phyloP scores from a whole-genome alignment of 306 rosid species.

The Psophocarpus tetragonolobus region DNA sequence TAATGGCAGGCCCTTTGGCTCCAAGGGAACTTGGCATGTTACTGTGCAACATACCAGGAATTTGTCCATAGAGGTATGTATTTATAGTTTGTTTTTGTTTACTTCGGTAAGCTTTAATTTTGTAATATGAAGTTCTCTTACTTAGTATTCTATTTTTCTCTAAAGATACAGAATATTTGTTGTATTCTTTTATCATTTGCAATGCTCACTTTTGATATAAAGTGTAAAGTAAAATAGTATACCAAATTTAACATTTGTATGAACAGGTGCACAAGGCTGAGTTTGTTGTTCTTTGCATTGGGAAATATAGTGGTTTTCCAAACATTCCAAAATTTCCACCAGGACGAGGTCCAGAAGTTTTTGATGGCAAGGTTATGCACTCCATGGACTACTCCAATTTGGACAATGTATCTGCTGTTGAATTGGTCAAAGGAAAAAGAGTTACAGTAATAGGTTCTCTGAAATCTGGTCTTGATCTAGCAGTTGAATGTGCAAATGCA shows the following conservation, averaged over 20 bases:
- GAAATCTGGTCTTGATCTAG: slow-evolving; percentile 60
- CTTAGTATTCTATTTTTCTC: not conserved
- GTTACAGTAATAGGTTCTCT: slow-evolving; percentile 48
- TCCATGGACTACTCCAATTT: slow-evolving; percentile 57
- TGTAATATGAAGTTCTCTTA: not conserved
- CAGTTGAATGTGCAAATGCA: slow-evolving; percentile 53
- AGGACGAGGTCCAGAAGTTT: slow-evolving; percentile 56
- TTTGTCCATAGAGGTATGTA: slow-evolving; percentile 35
- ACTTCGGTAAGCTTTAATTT: not conserved
- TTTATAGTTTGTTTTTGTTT: not conserved
- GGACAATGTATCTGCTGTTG: slow-evolving; percentile 36
- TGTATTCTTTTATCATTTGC: not conserved
- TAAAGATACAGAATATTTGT: not conserved
- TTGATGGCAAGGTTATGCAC: slow-evolving; percentile 54
- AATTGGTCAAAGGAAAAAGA: slow-evolving; percentile 48
- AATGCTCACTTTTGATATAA: not conserved
- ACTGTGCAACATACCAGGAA: slow-evolving; percentile 44
- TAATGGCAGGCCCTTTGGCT: slow-evolving; percentile 49
- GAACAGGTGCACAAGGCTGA: slow-evolving; percentile 48
- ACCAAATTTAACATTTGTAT: not conserved
- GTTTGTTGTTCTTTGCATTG: slow-evolving; percentile 64
- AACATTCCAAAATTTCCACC: slow-evolving; percentile 51
- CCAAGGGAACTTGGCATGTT: slow-evolving; percentile 52
- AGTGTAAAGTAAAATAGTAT: not conserved
- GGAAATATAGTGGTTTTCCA: slow-evolving; percentile 56